A percentile compares a stretch with the other conserved stretches of the same genome.
Conservation (phyloP, 140 eudicot genomes). For the Oenanthe javanica region DNA sequence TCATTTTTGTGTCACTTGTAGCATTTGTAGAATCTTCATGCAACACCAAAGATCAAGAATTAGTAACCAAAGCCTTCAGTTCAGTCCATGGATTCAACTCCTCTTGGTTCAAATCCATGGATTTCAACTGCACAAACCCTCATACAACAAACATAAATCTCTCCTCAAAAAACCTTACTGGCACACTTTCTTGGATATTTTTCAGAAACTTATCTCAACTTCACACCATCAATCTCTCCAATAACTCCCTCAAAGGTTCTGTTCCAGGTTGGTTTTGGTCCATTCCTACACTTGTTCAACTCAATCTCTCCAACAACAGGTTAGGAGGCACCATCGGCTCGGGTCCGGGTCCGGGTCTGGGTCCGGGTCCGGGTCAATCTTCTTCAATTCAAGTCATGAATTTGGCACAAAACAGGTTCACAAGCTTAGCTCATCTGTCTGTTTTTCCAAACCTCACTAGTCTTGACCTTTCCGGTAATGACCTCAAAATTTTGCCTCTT, state of each 20-base stretch:
- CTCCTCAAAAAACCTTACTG: slow-evolving; percentile 60
- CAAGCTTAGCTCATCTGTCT: slow-evolving; percentile 40
- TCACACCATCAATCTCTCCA: slow-evolving; percentile 66
- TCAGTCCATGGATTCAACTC: slow-evolving; percentile 53
- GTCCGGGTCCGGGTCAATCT: not conserved
- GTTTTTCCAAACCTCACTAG: slow-evolving; percentile 37
- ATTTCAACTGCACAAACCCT: slow-evolving; percentile 36
- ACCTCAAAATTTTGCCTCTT: slow-evolving; percentile 41
- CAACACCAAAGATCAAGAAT: slow-evolving; percentile 44
- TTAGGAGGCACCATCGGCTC: slow-evolving; percentile 62
- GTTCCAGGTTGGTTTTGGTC: slow-evolving; percentile 57
- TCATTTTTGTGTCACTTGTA: slow-evolving; percentile 19
- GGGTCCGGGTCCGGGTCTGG: not conserved
- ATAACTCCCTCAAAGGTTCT: slow-evolving; percentile 62
- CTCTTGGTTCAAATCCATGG: slow-evolving; percentile 43
- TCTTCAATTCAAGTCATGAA: slow-evolving; percentile 47
- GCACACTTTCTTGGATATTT: slow-evolving; percentile 59
- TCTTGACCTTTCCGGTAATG: slow-evolving; percentile 67
- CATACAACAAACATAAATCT: slow-evolving; percentile 40
- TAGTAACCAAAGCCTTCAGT: slow-evolving; percentile 46
- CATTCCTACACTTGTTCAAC: slow-evolving; percentile 30
- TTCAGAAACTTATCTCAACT: slow-evolving; percentile 45
- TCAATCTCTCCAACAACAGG: slow-evolving; percentile 56
- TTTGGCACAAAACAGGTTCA: slow-evolving; percentile 74
- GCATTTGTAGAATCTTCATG: slow-evolving; percentile 27